Base-by-base conservation (phyloP, 257 asterid species). In the Fraxinus anomala region DNA sequence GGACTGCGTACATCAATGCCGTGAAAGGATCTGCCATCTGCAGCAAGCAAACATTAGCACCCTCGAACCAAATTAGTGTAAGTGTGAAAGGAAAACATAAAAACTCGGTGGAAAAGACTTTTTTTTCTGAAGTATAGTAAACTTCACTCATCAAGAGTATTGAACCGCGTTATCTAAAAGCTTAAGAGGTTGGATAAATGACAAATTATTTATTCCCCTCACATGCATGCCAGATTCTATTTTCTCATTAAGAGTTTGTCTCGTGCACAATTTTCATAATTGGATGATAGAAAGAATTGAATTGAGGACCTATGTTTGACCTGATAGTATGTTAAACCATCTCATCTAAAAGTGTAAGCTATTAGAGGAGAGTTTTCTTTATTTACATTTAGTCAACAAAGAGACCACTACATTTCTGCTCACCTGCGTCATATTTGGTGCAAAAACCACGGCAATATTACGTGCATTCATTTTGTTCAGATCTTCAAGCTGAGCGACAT, bases 401-500 rank as follows among this genome's bases (percentile, higher is more conserved):
- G 26, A 74, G 47, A 82, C 40, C 77, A 63, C 23, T 59, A 5
- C 31, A 56, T 30, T 4, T 47, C 30, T 31, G 78, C 82, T 81
- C 68, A 90, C 98, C 92, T 91, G 91, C 77, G 98, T 94, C 98
- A 92, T 92, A 63, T 94, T 94, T 36, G 97, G 98, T 8, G 98
- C 97, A 51, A 94, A 94, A 47, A 94, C 98, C 97, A 91, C 90
- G 71, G 97, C 97, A 4, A 92, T 80, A 73, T 94, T 94, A 23
- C 97, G 96, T 3, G 97, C 92, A 65, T 90, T 91, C 98, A 92
- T 94, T 82, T 94, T 94, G 88, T 91, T 94, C 39, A 83, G 83
- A 76, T 84, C 42, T 82, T 94, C 96, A 26, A 91, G 63, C 85
- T 94, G 94, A 47, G 98, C 97, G 75, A 92, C 97, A 76, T 94